Evolutionary conservation across 768 basidiomycete genomes (phyloP), one percentile per base, ranked within the genome.

Genomic region (Russula vinacea): DNA sequence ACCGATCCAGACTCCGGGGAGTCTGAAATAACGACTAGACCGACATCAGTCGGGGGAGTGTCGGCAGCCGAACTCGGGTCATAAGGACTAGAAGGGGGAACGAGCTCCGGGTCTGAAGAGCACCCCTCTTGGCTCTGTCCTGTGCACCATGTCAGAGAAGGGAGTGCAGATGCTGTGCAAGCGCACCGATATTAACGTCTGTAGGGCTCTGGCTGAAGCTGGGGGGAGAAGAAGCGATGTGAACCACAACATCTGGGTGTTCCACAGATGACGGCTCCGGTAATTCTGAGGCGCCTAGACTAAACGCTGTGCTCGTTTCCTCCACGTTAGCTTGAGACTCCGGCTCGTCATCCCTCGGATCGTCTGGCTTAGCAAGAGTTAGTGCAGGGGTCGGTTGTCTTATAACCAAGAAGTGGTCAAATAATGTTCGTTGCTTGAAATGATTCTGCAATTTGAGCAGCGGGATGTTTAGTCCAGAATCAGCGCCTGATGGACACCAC

Each of bases 351-450:
- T 13, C 37, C 9, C 39, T 59, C 22, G 16, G 22, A 24, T 54
- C 45, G 1, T 50, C 29, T 9, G 45, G 19, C 13, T 33, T 37
- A 32, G 55, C 8, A 29, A 22, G 33, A 35, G 40, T 35, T n/a
- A 40, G 29, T 2, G 40, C 40, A 1, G 64, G 60, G 1, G 59
- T 50, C 14, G 32, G n/a, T 19, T 51, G 39, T 52, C 55, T 60
- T 17, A 35, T 57, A 33, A 52, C 55, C 22, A 62, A 24, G 26
- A 59, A 60, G 16, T 69, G 49, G 61, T 62, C 62, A 49, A 64
- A 68, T 56, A 71, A 68, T 67, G 74, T 73, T 64, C 68, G 70
- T 73, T 73, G 71, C 68, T 70, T 62, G 42, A 57, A 22, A 11
- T 60, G 67, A 53, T 29, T 62, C 64, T 60, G 55, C n/a, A 35